Percentiles rank a stretch among this genome's conserved stretches.
phyloP scores from a whole-genome alignment of 176 grass and related monocot genomes.

The Eleusine indica region DNA sequence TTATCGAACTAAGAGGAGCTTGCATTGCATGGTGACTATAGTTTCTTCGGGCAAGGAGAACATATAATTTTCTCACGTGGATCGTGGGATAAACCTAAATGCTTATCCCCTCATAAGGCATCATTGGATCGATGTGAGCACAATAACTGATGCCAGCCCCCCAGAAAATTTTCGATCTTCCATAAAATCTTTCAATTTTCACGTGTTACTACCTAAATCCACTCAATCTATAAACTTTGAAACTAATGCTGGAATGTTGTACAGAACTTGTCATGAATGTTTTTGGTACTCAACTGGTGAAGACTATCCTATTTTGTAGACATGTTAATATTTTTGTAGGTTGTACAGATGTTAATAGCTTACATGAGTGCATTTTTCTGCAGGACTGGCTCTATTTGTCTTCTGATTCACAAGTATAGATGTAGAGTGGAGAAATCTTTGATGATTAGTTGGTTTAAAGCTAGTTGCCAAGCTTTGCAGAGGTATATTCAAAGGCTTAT shows the following conservation, averaged over 20 bases:
- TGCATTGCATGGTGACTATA: not conserved
- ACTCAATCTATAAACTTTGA: not conserved
- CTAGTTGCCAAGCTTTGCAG: slow-evolving; percentile 63
- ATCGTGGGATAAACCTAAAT: slow-evolving; percentile 9
- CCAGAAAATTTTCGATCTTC: not conserved
- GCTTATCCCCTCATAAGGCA: not conserved
- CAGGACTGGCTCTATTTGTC: slow-evolving; percentile 70
- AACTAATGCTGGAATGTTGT: not conserved
- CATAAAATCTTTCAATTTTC: slow-evolving; percentile 2
- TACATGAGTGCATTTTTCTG: slow-evolving; percentile 22
- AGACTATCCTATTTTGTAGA: not conserved
- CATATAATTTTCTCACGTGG: not conserved
- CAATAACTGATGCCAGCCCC: not conserved
- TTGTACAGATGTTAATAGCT: slow-evolving; percentile 6
- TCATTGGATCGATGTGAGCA: not conserved
- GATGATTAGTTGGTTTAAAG: slow-evolving; percentile 74
- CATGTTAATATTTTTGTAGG: not conserved
- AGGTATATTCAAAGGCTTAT: slow-evolving; percentile 53
- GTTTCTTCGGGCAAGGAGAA: slow-evolving; percentile 2
- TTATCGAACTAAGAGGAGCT: not conserved
- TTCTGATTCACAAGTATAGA: slow-evolving; percentile 80
- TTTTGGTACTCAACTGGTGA: not conserved
- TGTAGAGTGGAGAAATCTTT: slow-evolving; percentile 65
- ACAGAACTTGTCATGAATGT: not conserved
- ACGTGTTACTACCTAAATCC: slow-evolving; percentile 15